These are phyloP conservation scores for Cenchrus purpureus DNA, from an alignment of 176 grass and related monocot species.

Conservation along the genomic window DNA sequence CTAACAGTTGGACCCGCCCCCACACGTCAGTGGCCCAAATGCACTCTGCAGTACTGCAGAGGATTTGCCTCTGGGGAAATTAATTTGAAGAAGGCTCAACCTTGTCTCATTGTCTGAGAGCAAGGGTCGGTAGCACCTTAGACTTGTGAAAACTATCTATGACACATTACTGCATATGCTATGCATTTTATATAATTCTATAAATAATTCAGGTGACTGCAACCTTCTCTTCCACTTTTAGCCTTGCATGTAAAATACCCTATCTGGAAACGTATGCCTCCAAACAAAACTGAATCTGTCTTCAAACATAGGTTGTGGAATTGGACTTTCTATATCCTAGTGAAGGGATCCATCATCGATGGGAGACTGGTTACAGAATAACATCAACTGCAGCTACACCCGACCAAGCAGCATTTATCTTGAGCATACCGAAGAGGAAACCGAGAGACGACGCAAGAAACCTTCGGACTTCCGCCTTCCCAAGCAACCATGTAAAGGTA, in stretches of 20 bases:
- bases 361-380: slow-evolving; percentile 81
- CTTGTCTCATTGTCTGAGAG: too few relatives aligned
- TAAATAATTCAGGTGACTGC: background rate
- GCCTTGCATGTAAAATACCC: background rate
- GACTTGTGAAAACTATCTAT: background rate
- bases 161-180: background rate
- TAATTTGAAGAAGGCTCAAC: too few relatives aligned
- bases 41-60: too few relatives aligned
- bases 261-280: background rate
- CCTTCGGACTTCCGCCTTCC: slow-evolving; percentile 83
- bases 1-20: too few relatives aligned
- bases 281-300: slow-evolving; percentile 22
- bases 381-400: slow-evolving; percentile 78
- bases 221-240: background rate
- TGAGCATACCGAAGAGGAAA: slow-evolving; percentile 82
- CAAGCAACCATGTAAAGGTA: slow-evolving; percentile 80
- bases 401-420: slow-evolving; percentile 77
- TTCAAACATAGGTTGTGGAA: slow-evolving; percentile 66
- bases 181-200: background rate
- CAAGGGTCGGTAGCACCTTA: background rate
- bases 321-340: slow-evolving; percentile 92
- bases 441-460: slow-evolving; percentile 82
- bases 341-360: slow-evolving; percentile 78
- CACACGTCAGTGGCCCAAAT: too few relatives aligned
- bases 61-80: too few relatives aligned